Evolutionary conservation across 495 filamentous ascomycete genomes (phyloP), one percentile per base, ranked within the genome.

Genomic region (Schizothecium vesticola): DNA sequence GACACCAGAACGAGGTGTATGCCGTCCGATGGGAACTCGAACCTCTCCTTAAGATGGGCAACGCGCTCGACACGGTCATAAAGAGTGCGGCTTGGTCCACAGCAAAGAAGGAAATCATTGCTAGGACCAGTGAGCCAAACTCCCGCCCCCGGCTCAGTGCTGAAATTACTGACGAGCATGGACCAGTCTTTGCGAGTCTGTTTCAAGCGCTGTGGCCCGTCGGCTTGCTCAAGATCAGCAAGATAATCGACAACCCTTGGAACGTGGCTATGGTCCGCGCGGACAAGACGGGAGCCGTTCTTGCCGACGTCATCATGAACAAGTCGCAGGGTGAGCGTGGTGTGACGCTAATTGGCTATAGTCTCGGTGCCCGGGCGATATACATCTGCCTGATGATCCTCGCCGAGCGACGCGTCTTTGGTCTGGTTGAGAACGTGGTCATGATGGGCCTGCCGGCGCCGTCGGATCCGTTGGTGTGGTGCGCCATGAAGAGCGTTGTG

Each of bases 241-340:
- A 90, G 33, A 81, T 97, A 25, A 86, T 97, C 31, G 95, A 97
- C 72, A 97, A 96, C 77, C 92, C 92, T 0, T 99, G 96, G 84
- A 91, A 85, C 65, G 84, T 95, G 33, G 92, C 89, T 11, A 94
- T 91, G 76, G 82, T 88, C 29, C 86, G 93, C 61, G 88, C 91
- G 23, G 93, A 97, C 72, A 98, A 97, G 79, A 90, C 92, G 1
- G 95, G 95, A 0, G 79, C 86, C 36, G 87, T 92, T 13, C 86
- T 99, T 0, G 94, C 94, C 4, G 94, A 99, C 75, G 89, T 92
- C 16, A 79, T 99, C 61, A 91, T 95, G 70, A 94, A 91, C 78
- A 92, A 90, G 71, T 89, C 89, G 1, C 94, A 96, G 72, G 95
- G 95, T 16, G 92, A 97, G 76, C 86, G 95, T 23, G 89, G 94